Evolutionary conservation across 2,329 filamentous ascomycete species (phyloP).

Genomic region (Fusarium scirpi): DNA sequence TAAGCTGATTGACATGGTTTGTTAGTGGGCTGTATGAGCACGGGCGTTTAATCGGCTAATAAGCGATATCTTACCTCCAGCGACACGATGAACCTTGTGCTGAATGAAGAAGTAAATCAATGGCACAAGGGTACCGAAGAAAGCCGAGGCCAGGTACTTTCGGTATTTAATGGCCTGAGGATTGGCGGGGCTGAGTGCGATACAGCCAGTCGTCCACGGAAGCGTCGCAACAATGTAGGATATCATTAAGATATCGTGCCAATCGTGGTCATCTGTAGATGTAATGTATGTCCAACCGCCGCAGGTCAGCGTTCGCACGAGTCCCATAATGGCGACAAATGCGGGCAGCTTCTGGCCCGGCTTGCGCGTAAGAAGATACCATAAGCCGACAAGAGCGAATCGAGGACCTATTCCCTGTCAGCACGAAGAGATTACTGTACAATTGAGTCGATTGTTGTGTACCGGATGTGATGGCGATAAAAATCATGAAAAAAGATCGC

Average conservation of each 20-base stretch:
- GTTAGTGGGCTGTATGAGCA: slow-evolving; percentile 27
- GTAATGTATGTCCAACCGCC: slow-evolving; percentile 99
- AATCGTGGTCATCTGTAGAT: slow-evolving; percentile 97
- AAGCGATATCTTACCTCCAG: slow-evolving; percentile 77
- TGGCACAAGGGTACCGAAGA: slow-evolving; percentile 91
- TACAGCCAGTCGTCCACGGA: slow-evolving; percentile 93
- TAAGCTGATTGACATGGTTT: slow-evolving; percentile 72
- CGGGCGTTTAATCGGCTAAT: neutral
- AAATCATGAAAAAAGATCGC: slow-evolving; percentile 95
- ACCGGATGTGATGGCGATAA: slow-evolving; percentile 96
- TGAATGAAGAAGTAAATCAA: slow-evolving; percentile 98
- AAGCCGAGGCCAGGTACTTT: slow-evolving; percentile 83
- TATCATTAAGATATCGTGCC: slow-evolving; percentile 99
- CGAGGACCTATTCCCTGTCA: slow-evolving; percentile 74
- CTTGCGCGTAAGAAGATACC: slow-evolving; percentile 88
- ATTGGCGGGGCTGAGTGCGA: slow-evolving; percentile 88
- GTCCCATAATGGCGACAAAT: slow-evolving; percentile 80
- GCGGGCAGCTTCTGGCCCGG: slow-evolving; percentile 82
- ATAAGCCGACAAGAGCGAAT: slow-evolving; percentile 89
- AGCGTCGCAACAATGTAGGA: slow-evolving; percentile 94
- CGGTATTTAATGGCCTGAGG: slow-evolving; percentile 85
- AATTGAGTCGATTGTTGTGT: slow-evolving; percentile 44
- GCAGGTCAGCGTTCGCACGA: slow-evolving; percentile 92
- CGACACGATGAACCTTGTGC: slow-evolving; percentile 94
- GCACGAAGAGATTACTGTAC: slow-evolving; percentile 5